Evolutionary conservation across 2,329 filamentous ascomycete species (phyloP).

Genomic region (Aspergillus novofumigatus): DNA sequence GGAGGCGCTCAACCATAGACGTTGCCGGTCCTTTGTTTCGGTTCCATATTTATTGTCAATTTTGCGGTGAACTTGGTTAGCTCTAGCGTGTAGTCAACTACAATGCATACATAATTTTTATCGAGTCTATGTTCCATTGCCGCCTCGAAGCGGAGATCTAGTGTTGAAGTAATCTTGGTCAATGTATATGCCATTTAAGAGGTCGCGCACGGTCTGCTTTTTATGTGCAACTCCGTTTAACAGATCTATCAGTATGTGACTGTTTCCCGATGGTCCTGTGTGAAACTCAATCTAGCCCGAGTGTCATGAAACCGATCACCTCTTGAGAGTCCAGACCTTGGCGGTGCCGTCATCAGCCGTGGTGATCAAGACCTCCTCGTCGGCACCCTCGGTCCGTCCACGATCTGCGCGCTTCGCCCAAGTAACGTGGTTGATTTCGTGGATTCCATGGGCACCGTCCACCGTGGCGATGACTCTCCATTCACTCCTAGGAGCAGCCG

Average conservation of each 20-base stretch:
- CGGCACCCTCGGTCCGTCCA: conserved; percentile 47
- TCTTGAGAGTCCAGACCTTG: conserved; percentile 67
- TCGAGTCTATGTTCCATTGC: background rate
- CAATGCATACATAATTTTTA: background rate
- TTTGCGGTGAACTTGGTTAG: background rate
- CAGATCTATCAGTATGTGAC: background rate
- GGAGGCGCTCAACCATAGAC: conserved; percentile 5
- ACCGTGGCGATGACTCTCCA: conserved; percentile 71
- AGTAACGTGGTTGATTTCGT: conserved; percentile 86
- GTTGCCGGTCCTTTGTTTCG: conserved; percentile 1
- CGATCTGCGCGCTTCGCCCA: conserved; percentile 79
- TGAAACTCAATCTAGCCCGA: background rate
- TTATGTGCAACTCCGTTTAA: background rate
- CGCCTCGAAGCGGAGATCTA: background rate
- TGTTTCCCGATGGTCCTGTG: background rate
- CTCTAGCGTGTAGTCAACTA: background rate
- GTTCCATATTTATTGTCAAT: conserved; percentile 4
- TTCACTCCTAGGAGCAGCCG: conserved; percentile 38
- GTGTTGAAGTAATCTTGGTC: background rate
- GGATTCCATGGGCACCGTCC: conserved; percentile 78
- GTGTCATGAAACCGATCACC: conserved; percentile 5
- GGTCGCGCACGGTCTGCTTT: background rate
- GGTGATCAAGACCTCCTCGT: conserved; percentile 79
- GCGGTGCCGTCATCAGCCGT: conserved; percentile 91
- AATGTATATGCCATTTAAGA: background rate